phyloP scores from a whole-genome alignment of 306 rosid species.

The Prunus davidiana region DNA sequence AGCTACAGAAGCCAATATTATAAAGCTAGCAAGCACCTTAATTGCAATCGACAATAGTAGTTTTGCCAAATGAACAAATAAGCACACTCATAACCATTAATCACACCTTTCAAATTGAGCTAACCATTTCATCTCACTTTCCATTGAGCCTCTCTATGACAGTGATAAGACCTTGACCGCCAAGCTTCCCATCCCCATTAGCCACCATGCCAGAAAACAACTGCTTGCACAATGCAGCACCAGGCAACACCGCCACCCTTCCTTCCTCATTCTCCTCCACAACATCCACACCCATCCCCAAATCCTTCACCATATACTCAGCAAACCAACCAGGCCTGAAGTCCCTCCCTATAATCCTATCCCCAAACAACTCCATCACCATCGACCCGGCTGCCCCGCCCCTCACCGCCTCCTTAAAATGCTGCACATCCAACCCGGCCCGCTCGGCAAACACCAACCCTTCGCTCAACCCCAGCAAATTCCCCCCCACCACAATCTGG shows the following conservation, averaged over 20 bases:
- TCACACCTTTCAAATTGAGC: not conserved
- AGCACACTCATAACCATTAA: not conserved
- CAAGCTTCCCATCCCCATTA: conserved; percentile 72
- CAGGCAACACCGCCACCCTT: conserved; percentile 60
- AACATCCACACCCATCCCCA: conserved; percentile 77
- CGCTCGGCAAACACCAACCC: conserved; percentile 71
- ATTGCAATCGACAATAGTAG: not conserved
- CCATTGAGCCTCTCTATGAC: conserved; percentile 71
- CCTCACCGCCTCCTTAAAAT: conserved; percentile 52
- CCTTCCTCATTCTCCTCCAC: conserved; percentile 47
- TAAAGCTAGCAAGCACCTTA: not conserved
- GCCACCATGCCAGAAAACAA: conserved; percentile 70
- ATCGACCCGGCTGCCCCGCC: conserved; percentile 58
- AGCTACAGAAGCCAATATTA: not conserved
- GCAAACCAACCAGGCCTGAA: conserved; percentile 65
- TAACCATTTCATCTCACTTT: conserved; percentile 23
- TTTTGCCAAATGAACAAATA: not conserved
- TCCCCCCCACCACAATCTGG: conserved; percentile 57
- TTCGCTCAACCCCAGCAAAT: conserved; percentile 69
- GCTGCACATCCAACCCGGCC: conserved; percentile 54
- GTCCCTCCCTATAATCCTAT: conserved; percentile 62
- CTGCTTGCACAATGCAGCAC: conserved; percentile 70
- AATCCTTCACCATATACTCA: conserved; percentile 80
- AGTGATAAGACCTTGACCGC: conserved; percentile 65
- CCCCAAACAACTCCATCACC: conserved; percentile 68